A percentile compares a stretch with the other conserved stretches of the same genome.
Conservation (phyloP, 2,329 filamentous ascomycete species). For the Cordyceps fumosorosea region DNA sequence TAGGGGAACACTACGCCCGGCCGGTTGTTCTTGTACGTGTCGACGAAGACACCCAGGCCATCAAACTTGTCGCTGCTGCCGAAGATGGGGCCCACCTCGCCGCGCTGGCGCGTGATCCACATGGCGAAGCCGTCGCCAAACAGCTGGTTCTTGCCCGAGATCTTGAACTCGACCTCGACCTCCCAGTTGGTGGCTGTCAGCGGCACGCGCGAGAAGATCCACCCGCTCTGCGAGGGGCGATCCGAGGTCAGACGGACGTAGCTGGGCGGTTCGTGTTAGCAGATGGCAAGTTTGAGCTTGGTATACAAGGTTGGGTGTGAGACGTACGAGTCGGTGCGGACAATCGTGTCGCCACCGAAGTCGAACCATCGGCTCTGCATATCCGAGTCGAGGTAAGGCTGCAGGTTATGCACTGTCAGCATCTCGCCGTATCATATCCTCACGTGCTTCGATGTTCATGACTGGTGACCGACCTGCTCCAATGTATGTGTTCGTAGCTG, state of each 20-base stretch:
- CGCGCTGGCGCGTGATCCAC: conserved; percentile 95
- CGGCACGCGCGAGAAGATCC: conserved; percentile 89
- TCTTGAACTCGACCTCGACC: conserved; percentile 92
- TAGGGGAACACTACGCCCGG: conserved; percentile 94
- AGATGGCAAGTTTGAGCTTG: background rate
- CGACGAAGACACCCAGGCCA: conserved; percentile 89
- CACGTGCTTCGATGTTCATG: conserved; percentile 19
- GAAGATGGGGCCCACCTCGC: conserved; percentile 74
- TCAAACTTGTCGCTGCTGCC: conserved; percentile 85
- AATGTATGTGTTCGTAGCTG: conserved; percentile 86
- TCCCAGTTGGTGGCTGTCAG: conserved; percentile 98
- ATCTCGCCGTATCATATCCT: conserved; percentile 12
- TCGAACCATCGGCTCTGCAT: conserved; percentile 99
- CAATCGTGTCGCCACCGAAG: conserved; percentile 91
- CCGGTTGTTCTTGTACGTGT: conserved; percentile 99
- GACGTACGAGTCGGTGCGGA: conserved; percentile 62
- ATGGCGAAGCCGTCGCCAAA: conserved; percentile 96
- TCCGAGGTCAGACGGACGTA: conserved; percentile 92
- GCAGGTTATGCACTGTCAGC: conserved; percentile 17
- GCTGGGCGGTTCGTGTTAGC: conserved; percentile 34
- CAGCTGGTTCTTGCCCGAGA: conserved; percentile 80
- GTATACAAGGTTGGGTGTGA: background rate
- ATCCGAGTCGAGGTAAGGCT: conserved; percentile 97
- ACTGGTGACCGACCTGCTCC: conserved; percentile 55
- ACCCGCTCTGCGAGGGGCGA: conserved; percentile 82